These are phyloP conservation scores for Penicillium angulare DNA, from an alignment of 495 filamentous ascomycete genomes.

Conservation along the genomic window DNA sequence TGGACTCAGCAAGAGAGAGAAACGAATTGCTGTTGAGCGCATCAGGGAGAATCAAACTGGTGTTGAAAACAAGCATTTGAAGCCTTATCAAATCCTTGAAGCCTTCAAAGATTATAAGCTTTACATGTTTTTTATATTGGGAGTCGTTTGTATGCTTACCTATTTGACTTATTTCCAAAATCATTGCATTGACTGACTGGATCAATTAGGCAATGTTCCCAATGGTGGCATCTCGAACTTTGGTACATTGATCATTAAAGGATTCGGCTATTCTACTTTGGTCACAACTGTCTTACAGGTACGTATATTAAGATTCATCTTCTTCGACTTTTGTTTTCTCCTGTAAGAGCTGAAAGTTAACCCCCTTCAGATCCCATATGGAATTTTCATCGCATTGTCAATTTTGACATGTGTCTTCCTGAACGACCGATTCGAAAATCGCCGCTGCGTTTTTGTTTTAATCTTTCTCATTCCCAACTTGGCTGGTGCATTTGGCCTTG, in stretches of 20 bases:
- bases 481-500: slow-evolving; percentile 1
- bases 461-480: slow-evolving; percentile 2
- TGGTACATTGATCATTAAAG: slow-evolving; percentile 58
- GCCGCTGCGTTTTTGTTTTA: slow-evolving; percentile 35
- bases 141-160: slow-evolving; percentile 30
- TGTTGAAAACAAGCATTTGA: slow-evolving; percentile 53
- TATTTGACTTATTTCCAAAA: background rate
- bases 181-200: too few relatives aligned
- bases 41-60: slow-evolving; percentile 55
- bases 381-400: slow-evolving; percentile 56
- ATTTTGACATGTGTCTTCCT: slow-evolving; percentile 16
- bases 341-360: background rate
- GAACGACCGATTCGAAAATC: slow-evolving; percentile 51
- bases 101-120: slow-evolving; percentile 48
- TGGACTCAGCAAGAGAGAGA: slow-evolving; percentile 41
- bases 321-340: background rate
- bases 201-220: slow-evolving; percentile 36
- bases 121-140: slow-evolving; percentile 39
- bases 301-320: slow-evolving; percentile 58
- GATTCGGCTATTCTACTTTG: slow-evolving; percentile 50
- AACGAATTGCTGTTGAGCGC: slow-evolving; percentile 48
- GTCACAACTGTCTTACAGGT: slow-evolving; percentile 48
- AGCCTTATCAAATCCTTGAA: slow-evolving; percentile 48
- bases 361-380: slow-evolving; percentile 53
- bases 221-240: slow-evolving; percentile 58